Base-by-base conservation (phyloP, 345 rosid species). In the Hibiscus syriacus region DNA sequence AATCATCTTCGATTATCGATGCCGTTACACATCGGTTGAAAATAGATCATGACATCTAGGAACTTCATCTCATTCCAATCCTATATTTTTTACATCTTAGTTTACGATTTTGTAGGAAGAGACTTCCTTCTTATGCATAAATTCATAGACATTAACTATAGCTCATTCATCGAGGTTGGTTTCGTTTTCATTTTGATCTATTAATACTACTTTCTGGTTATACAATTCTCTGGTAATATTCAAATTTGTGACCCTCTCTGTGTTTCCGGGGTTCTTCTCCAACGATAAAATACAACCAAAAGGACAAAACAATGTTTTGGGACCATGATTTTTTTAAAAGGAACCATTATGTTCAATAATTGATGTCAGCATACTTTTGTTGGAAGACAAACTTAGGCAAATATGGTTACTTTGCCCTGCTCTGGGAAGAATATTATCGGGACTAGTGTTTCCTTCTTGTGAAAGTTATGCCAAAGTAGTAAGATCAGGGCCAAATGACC, bases 351-450 rank as follows among this genome's bases (percentile, higher is more conserved):
- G 76, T 64, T 76, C 68, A 73, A 65, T 73, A 53, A 55, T 9
- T 70, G 38, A 67, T 57, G 67, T 6, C 14, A 5, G 5, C 32
- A 10, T 62, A 34, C 38, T 60, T 60, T 36, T 71, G 49, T 55
- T 64, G 71, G n/a, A 64, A 26, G 49, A 71, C 75, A 74, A 82
- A 65, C 67, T 46, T n/a, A 67, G 54, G 54, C 36, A 54, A 41
- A 66, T 45, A n/a, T 65, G 46, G 55, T n/a, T 13, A 16, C 52
- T 61, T 74, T 82, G 78, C 70, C 78, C 68, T 67, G 29, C 46
- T 65, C 56, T 72, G 46, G 46, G 59, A 64, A 67, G 68, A 70
- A 70, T 75, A 70, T 80, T 73, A 71, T 43, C 64, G 38, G 22
- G 45, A 7, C 52, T 63, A 30, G 54, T 17, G 6, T 68, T n/a